Conservation (phyloP, 192 early-diverging fungal genomes). For the Coemansia sp. region DNA sequence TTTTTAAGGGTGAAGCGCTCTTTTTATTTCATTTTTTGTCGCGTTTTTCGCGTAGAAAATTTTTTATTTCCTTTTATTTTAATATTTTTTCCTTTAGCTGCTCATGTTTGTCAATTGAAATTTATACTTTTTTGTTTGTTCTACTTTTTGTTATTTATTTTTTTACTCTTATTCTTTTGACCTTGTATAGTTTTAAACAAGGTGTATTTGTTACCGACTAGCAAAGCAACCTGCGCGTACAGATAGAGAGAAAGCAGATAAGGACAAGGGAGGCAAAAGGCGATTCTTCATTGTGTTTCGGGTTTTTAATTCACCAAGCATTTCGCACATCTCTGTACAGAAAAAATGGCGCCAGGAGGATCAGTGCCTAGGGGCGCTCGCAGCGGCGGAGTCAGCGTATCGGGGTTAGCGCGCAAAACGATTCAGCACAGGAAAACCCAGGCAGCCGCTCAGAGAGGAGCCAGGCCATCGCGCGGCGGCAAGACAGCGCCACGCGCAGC, state of each 20-base stretch:
- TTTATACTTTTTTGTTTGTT: slow-evolving; percentile 3
- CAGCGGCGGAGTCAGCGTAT: slow-evolving; percentile 22
- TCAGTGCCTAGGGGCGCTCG: slow-evolving; percentile 25
- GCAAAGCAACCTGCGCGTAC: neutral
- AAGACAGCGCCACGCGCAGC: slow-evolving; percentile 22
- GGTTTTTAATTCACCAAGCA: neutral
- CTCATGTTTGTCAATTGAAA: neutral
- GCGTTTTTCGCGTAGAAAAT: slow-evolving; percentile 14
- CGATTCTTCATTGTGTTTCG: neutral
- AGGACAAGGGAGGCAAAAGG: too few species aligned
- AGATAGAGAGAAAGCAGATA: neutral
- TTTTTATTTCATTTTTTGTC: slow-evolving; percentile 7
- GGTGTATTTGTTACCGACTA: too few species aligned
- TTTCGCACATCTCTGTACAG: neutral
- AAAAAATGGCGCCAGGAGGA: slow-evolving; percentile 8
- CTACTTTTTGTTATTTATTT: neutral
- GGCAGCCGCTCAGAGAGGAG: slow-evolving; percentile 12
- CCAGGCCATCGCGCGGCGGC: slow-evolving; percentile 18
- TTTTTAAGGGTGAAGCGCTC: too few species aligned
- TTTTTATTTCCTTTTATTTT: neutral
- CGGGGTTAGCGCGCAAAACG: slow-evolving; percentile 33
- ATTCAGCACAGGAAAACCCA: slow-evolving; percentile 11
- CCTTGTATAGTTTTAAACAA: too few species aligned
- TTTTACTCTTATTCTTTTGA: too few species aligned
- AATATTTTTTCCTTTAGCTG: slow-evolving; percentile 11